Evolutionary conservation across 75 land plant genomes (phyloP).

Genomic region (Cunninghamia lanceolata): DNA sequence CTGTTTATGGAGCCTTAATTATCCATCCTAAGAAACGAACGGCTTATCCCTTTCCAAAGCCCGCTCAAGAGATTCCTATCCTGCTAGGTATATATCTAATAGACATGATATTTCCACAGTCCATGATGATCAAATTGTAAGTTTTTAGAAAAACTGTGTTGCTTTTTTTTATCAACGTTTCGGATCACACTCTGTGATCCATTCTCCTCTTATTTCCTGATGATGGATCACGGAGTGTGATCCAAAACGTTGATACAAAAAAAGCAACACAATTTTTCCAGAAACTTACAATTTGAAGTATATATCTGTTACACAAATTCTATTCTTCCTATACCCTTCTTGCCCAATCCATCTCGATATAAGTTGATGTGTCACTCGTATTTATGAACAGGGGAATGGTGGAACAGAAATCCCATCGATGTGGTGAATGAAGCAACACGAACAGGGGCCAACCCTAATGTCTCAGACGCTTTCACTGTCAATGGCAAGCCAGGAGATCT

Average conservation of each 20-base stretch:
- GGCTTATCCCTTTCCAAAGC: background rate
- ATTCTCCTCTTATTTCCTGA: too few relatives aligned
- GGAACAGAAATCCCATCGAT: slow-evolving; percentile 11
- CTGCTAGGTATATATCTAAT: background rate
- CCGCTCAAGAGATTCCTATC: background rate
- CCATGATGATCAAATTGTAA: too few relatives aligned
- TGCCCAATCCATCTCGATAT: background rate
- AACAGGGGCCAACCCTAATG: slow-evolving; percentile 10
- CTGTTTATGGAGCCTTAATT: background rate
- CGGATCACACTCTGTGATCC: too few relatives aligned
- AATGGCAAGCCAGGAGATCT: slow-evolving; percentile 17
- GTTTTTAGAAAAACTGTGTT: too few relatives aligned
- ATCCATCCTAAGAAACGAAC: background rate
- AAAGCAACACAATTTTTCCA: too few relatives aligned
- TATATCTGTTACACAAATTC: background rate
- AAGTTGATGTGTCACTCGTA: background rate
- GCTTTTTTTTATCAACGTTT: too few relatives aligned
- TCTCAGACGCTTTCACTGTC: slow-evolving; percentile 14
- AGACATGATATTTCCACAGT: too few relatives aligned
- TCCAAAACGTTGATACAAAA: too few relatives aligned
- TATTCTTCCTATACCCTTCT: too few relatives aligned
- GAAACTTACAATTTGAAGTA: too few relatives aligned
- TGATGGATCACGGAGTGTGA: too few relatives aligned
- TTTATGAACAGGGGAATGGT: slow-evolving; percentile 10
- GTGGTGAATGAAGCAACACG: slow-evolving; percentile 4